Base-by-base conservation (phyloP, 345 rosid genomes). In the Populus davidiana region DNA sequence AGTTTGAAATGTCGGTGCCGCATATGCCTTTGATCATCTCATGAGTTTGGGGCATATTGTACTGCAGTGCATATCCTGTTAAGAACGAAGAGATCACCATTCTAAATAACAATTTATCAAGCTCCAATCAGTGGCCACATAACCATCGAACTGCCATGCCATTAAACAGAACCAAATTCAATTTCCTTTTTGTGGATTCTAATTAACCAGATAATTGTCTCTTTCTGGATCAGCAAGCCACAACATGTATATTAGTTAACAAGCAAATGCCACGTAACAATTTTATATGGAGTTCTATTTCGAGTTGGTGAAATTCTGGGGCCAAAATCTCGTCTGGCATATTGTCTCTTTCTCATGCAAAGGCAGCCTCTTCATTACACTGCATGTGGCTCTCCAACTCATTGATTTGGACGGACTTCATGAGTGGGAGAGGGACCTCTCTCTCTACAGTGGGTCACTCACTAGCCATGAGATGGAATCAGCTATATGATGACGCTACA, bases 311-410 rank as follows among this genome's bases (percentile, higher is more conserved):
- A 66, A 18, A 66, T 35, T 35, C 25, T 31, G 69, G 35, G 69
- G 44, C 69, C 69, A 35, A 35, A 8, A 52, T 33, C 69, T 66
- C 69, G 17, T 35, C 23, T 20, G 36, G n/a, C n/a, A 35, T 5
- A 5, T 35, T 52, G 69, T 66, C n/a, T 66, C 69, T 66, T 66
- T 66, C n/a, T 66, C n/a, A 2, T 35, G 69, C 11, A 35, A 66
- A 41, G 69, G 44, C 18, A 20, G 18, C 8, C 59, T 20, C 43
- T 35, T 38, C 39, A 66, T 66, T 5, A 66, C 23, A 8, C 5
- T 23, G 50, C 67, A 72, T 72, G 67, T 38, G 75, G n/a, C 49
- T 59, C 67, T 59, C 20, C 75, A 36, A 23, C 67, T 59, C 52
- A 72, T 38, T 39, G 67, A 72, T 59, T 72, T 33, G 33, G 75